phyloP scores from a whole-genome alignment of 371 early-diverging fungal species.

The Cokeromyces recurvatus region DNA sequence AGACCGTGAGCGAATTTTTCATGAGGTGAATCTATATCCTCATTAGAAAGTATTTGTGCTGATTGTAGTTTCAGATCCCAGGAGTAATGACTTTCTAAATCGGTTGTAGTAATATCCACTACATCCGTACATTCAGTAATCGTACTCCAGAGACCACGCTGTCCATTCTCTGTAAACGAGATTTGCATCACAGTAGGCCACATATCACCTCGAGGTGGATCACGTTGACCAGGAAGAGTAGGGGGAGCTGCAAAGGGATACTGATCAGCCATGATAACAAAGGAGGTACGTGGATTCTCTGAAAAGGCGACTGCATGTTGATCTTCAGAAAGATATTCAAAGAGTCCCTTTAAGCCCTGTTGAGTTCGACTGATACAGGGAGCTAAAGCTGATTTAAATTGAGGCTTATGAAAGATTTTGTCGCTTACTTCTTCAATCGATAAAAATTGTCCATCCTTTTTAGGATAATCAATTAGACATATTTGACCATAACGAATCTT shows the following conservation, averaged over 20 bases:
- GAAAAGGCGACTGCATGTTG: conserved; percentile 13
- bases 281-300: conserved; percentile 22
- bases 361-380: conserved; percentile 21
- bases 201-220: conserved; percentile 10
- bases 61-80: conserved; percentile 40
- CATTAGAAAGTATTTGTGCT: conserved; percentile 25
- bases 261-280: conserved; percentile 18
- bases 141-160: conserved; percentile 24
- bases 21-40: conserved; percentile 34
- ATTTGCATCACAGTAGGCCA: conserved; percentile 15
- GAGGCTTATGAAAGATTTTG: conserved; percentile 11
- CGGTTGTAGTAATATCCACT: conserved; percentile 21
- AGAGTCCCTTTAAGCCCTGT: conserved; percentile 3
- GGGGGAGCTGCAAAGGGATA: conserved; percentile 9
- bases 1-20: conserved; percentile 27
- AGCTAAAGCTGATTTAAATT: conserved; percentile 20
- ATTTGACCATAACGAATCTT: conserved; percentile 42
- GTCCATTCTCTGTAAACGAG: conserved; percentile 21
- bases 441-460: conserved; percentile 3
- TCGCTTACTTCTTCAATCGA: conserved; percentile 17
- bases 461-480: conserved; percentile 20
- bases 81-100: conserved; percentile 36
- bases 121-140: conserved; percentile 27
- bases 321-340: conserved; percentile 4
- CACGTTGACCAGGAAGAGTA: neutral